Evolutionary conservation across 2,329 filamentous ascomycete genomes (phyloP).

Genomic region (Coleophoma cylindrospora): DNA sequence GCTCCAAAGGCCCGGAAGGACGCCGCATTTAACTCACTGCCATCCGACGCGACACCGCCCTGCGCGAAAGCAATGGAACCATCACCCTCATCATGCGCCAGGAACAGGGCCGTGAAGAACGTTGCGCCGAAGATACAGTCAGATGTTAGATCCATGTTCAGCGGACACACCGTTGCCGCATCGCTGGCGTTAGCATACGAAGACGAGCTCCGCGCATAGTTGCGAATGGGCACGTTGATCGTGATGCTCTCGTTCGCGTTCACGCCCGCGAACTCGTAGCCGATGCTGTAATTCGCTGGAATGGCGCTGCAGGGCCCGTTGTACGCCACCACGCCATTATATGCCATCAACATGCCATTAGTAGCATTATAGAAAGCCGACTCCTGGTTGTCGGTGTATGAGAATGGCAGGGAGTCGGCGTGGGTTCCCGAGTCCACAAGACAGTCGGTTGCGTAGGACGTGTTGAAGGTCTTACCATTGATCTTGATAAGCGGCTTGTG

Average conservation of each 20-base stretch:
- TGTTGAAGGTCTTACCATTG: slow-evolving; percentile 12
- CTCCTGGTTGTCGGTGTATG: slow-evolving; percentile 1
- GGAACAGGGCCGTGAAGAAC: slow-evolving; percentile 26
- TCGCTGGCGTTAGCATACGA: slow-evolving; percentile 4
- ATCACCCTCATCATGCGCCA: slow-evolving; percentile 27
- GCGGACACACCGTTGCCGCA: slow-evolving; percentile 17
- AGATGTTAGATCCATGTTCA: slow-evolving; percentile 20
- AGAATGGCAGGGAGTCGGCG: slow-evolving; percentile 19
- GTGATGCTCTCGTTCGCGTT: slow-evolving; percentile 16
- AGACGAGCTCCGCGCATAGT: slow-evolving; percentile 23
- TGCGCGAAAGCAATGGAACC: slow-evolving; percentile 27
- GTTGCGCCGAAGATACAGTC: slow-evolving; percentile 27
- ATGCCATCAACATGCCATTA: slow-evolving; percentile 8
- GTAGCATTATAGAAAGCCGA: slow-evolving; percentile 15
- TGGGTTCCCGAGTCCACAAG: slow-evolving; percentile 28
- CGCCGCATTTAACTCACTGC: slow-evolving; percentile 4
- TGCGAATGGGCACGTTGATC: slow-evolving; percentile 25
- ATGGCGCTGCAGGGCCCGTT: slow-evolving; percentile 25
- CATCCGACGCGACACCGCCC: slow-evolving; percentile 24
- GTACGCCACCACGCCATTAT: slow-evolving; percentile 16
- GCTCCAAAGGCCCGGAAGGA: slow-evolving; percentile 4
- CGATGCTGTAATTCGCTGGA: slow-evolving; percentile 20
- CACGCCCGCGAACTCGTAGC: slow-evolving; percentile 20
- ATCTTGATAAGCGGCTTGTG: slow-evolving; percentile 18
- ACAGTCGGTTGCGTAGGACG: slow-evolving; percentile 13